Base-by-base conservation (phyloP, 306 rosid genomes). In the Mucuna pruriens region DNA sequence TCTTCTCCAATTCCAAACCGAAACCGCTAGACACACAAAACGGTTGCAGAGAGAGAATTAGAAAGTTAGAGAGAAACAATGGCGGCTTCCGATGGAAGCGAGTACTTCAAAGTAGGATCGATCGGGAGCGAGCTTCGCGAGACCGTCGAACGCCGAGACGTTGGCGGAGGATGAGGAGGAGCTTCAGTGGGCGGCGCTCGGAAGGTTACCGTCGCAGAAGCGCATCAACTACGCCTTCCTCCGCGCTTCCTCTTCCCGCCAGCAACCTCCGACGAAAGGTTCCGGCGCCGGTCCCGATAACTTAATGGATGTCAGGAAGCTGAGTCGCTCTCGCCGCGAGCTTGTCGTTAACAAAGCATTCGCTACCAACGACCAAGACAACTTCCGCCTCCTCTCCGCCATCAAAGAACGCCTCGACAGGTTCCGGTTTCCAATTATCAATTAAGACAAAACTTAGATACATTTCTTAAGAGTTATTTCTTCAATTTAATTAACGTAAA, bases 71-170 rank as follows among this genome's bases (percentile, higher is more conserved):
- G 54, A 25, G 39, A 36, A 60, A 8, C 4, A 20, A 94, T 94
- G 98, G 97, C 98, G 51, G 94, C 97, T 19, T 88, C 95, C 2
- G 88, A 90, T 17, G 98, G 98, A 17, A 94, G 94, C 85, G 97
- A 94, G 86, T 94, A 61, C 65, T 89, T 88, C 48, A 95, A 88
- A 33, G 54, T 85, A 2, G 90, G 45, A 0, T 74, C 82, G 0
- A 0, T 33, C 8, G 61, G 72, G 0, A 51, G 12, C 67, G 89
- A 40, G 86, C 7, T 92, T 92, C 42, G 75, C 89, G 0, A 76
- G 92, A 71, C 89, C 97, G 0, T 90, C 94, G 2, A 94, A 94
- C 76, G 93, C 96, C 0, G 91, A 94, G 1, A 60, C 82, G 8
- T 84, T 94, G 45, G 92, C 74, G 69, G 83, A 77, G 75, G 98